A percentile compares a stretch with the other conserved stretches of the same genome.
Evolutionary conservation across 2,329 filamentous ascomycete genomes (phyloP).

Genomic region (Cytospora chrysosperma): DNA sequence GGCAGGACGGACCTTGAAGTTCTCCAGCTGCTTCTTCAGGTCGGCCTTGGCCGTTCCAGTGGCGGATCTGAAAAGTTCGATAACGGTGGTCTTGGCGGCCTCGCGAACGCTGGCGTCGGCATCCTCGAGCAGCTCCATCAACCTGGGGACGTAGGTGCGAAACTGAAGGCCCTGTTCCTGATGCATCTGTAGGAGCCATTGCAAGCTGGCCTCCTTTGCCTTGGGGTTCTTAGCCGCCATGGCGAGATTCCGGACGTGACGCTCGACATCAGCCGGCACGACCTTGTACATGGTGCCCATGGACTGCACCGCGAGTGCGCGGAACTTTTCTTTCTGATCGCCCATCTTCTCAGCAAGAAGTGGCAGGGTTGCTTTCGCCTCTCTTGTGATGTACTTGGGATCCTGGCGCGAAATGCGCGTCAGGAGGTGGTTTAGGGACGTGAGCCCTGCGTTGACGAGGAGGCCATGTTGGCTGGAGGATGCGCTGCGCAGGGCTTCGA

Average conservation of each 20-base stretch:
- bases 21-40: constrained; percentile 80
- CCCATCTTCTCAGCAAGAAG: constrained; percentile 81
- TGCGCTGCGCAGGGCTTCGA: constrained; percentile 77
- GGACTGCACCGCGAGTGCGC: constrained; percentile 70
- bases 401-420: constrained; percentile 86
- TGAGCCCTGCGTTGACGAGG: constrained; percentile 81
- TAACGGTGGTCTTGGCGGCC: constrained; percentile 75
- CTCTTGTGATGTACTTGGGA: constrained; percentile 67
- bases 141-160: constrained; percentile 73
- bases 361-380: constrained; percentile 70
- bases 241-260: constrained; percentile 73
- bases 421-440: constrained; percentile 81
- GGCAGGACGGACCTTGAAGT: constrained; percentile 80
- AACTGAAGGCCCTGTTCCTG: constrained; percentile 77
- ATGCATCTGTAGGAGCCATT: constrained; percentile 86
- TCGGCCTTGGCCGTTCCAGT: constrained; percentile 84
- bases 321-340: constrained; percentile 83
- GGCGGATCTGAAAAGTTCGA: constrained; percentile 82
- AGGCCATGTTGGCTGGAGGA: constrained; percentile 74
- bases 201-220: constrained; percentile 81
- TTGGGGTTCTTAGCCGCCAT: constrained; percentile 78
- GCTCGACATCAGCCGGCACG: constrained; percentile 72
- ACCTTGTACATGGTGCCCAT: constrained; percentile 75
- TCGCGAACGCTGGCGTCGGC: constrained; percentile 86
- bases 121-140: constrained; percentile 88